phyloP scores from a whole-genome alignment of 2,329 filamentous ascomycete species.

The Colletotrichum sp. region DNA sequence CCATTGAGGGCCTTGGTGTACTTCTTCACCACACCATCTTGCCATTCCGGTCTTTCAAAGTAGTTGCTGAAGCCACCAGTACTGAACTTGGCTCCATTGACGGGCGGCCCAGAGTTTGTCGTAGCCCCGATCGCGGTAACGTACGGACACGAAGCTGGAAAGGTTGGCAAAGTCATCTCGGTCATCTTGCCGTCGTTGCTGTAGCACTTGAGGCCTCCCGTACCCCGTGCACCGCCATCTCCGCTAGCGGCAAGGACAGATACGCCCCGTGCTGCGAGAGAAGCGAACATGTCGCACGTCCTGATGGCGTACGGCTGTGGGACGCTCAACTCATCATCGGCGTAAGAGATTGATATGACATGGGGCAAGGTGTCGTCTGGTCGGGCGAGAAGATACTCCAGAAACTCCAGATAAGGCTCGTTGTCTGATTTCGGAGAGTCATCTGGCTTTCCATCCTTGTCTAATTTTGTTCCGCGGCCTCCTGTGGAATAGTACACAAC shows the following conservation, averaged over 20 bases:
- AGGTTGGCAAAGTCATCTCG: constrained; percentile 63
- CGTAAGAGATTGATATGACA: constrained; percentile 63
- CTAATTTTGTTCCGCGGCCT: constrained; percentile 47
- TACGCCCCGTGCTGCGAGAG: constrained; percentile 58
- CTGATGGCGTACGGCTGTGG: constrained; percentile 55
- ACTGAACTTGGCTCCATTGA: constrained; percentile 49
- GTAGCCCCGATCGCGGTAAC: constrained; percentile 72
- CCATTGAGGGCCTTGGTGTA: constrained; percentile 47
- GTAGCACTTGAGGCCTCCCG: constrained; percentile 55
- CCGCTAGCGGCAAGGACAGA: constrained; percentile 57
- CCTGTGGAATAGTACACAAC: constrained; percentile 51
- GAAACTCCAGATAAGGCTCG: constrained; percentile 62
- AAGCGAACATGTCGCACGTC: constrained; percentile 59
- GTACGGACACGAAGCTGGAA: constrained; percentile 72
- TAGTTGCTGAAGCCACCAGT: constrained; percentile 59
- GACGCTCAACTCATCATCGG: constrained; percentile 62
- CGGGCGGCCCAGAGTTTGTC: constrained; percentile 36
- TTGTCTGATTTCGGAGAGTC: constrained; percentile 43
- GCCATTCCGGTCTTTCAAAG: constrained; percentile 52
- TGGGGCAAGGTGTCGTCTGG: constrained; percentile 54
- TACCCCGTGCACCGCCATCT: constrained; percentile 53
- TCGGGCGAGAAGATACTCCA: constrained; percentile 53
- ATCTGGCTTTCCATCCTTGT: constrained; percentile 39
- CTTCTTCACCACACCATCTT: constrained; percentile 40
- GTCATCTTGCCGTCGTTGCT: constrained; percentile 63